Evolutionary conservation across 2,329 filamentous ascomycete species (phyloP), one percentile per base, ranked within the genome.

Genomic region (Fusarium sp.): DNA sequence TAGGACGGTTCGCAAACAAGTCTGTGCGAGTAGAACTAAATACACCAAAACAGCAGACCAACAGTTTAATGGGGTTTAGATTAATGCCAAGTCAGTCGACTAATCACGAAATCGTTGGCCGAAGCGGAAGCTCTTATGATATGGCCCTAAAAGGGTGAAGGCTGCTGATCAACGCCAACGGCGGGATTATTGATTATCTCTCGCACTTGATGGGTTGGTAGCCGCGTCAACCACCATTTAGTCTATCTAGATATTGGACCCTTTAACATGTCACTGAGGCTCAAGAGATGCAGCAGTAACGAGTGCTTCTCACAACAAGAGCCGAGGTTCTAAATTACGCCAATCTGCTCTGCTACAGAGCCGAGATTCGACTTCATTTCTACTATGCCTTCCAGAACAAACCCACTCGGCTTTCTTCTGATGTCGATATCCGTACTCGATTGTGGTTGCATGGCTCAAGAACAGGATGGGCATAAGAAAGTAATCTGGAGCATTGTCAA

Each of bases 121-220:
- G 42, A 14, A 40, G 46, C 43, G 42, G 42, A 68, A 59, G 40
- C 28, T 20, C 20, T 21, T 59, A n/a, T 37, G n/a, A 37, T 37
- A 18, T 53, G 43, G 18, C 57, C 42, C 30, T 30, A 42, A 42
- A 34, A 16, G 51, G 47, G 51, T 16, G 34, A 43, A 37, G 47
- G 46, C 37, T 47, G 63, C 51, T 45, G 48, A 58, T 67, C 55
- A 54, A 66, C 63, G 72, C 71, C 50, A 70, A 61, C 20, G 41
- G 68, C 65, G 70, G 72, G 62, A 72, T 51, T 56, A 60, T 64
- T 47, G 62, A 72, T 51, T 56, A 60, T 62, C 47, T 50, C 42
- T 54, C 43, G 47, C 66, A 40, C 20, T 37, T 68, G 48, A 47
- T 50, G 34, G 21, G 37, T n/a, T 28, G 42, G 51, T 43, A 69